Conservation (phyloP, 2,329 filamentous ascomycete species). For the Coniochaeta sp. region DNA sequence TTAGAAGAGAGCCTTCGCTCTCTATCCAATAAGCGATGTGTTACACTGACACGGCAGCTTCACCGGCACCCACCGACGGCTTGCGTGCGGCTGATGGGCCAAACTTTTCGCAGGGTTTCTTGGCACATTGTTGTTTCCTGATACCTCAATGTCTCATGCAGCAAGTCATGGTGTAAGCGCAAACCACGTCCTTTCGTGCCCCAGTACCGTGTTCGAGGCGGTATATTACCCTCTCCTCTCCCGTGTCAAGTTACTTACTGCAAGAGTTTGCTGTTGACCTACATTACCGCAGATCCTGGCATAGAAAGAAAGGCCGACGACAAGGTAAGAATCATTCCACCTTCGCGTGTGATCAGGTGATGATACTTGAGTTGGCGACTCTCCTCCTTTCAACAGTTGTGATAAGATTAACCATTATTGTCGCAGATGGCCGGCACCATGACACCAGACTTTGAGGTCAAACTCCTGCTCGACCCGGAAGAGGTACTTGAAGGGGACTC, state of each 20-base stretch:
- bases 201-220: neutral
- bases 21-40: neutral
- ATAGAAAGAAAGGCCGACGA: neutral
- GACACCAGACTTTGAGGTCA: slow-evolving; percentile 24
- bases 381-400: neutral
- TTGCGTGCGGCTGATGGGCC: neutral
- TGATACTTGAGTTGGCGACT: neutral
- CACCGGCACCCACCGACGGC: neutral
- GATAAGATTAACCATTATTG: neutral
- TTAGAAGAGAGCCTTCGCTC: neutral
- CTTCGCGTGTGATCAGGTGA: neutral
- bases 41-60: neutral
- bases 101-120: neutral
- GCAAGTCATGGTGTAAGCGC: too few relatives aligned
- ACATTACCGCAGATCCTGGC: too few relatives aligned
- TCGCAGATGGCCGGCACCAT: slow-evolving; percentile 8
- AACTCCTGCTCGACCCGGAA: slow-evolving; percentile 22
- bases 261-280: too few relatives aligned
- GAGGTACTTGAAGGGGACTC: slow-evolving; percentile 20
- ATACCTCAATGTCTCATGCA: too few relatives aligned
- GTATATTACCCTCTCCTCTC: neutral
- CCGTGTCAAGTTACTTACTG: too few relatives aligned
- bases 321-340: neutral
- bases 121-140: neutral
- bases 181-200: too few relatives aligned